Base-by-base conservation (phyloP, 2,329 filamentous ascomycete species). In the Fusarium virguliforme region DNA sequence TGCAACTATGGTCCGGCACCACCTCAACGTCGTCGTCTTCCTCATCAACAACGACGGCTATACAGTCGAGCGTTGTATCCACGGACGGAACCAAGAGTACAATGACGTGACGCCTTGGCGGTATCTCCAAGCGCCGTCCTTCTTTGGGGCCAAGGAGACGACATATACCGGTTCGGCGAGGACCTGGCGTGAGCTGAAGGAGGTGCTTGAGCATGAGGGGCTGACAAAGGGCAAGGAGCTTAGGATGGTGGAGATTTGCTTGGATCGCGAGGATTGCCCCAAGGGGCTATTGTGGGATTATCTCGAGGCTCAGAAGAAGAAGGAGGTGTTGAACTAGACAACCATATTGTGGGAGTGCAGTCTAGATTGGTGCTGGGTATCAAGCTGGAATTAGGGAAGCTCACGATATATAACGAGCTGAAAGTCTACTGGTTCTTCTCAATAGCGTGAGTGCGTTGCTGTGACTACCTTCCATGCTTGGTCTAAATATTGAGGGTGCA, bases 31-130 rank as follows among this genome's bases (percentile, higher is more conserved):
- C 4, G 80, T 75, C n/a, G 79, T 86, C 22, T 83, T 90, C 65
- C 74, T 90, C 8, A 84, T 90, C 71, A 89, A 89, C 72, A 90
- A 90, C 61, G 82, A 86, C 30, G 88, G 88, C 0, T 90, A 90
- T 70, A 88, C 87, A 0, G 87, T 89, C 54, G 88, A 90, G 79
- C 80, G 88, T 8, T 82, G 82, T 50, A 89, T 90, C 55, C 86
- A 90, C 67, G 88, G 88, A 8, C 79, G 83, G 18, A 81, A 84
- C 15, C 81, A 86, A 65, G 75, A 63, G 1, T 90, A 90, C 74
- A 90, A 90, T 61, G 86, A 90, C 55, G 74, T 85, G 32, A 81
- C 85, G n/a, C 76, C 80, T 0, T 89, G 87, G 87, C 79, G 84
- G 53, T 85, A 89, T 62, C 81, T 85, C 8, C 79, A 85, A 50